Evolutionary conservation across 495 filamentous ascomycete genomes (phyloP).

Genomic region (Aspergillus carlsbadensis): DNA sequence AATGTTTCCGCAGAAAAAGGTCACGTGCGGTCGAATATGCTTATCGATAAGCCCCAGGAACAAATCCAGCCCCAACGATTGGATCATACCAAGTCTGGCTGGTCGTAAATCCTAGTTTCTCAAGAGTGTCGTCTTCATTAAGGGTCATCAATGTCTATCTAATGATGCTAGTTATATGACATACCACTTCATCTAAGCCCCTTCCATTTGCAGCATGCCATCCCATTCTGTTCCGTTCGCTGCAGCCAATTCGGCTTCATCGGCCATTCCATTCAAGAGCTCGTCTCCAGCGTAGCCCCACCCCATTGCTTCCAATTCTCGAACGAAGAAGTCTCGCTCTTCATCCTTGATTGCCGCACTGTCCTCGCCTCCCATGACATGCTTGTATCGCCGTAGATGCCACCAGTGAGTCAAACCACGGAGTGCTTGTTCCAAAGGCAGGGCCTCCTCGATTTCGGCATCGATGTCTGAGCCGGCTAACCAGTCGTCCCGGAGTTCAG

Average conservation of each 20-base stretch:
- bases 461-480: conserved; percentile 87
- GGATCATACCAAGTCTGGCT: background rate
- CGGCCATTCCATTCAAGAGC: conserved; percentile 29
- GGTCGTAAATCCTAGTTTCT: too few species aligned
- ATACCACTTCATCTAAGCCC: conserved; percentile 12
- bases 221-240: conserved; percentile 50
- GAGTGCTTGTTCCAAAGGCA: conserved; percentile 87
- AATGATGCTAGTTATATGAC: background rate
- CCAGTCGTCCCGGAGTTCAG: conserved; percentile 95
- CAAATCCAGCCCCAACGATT: background rate
- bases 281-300: conserved; percentile 48
- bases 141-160: conserved; percentile 13
- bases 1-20: conserved; percentile 31
- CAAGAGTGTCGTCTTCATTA: background rate
- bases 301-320: conserved; percentile 84
- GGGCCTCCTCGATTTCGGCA: conserved; percentile 84
- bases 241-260: conserved; percentile 47
- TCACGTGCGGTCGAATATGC: conserved; percentile 27
- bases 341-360: conserved; percentile 58
- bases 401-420: conserved; percentile 89
- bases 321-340: conserved; percentile 85
- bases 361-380: conserved; percentile 72
- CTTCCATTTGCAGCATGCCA: conserved; percentile 43
- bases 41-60: conserved; percentile 35
- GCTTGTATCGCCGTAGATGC: conserved; percentile 78